These are phyloP conservation scores for Amanita inopinata DNA, from an alignment of 768 basidiomycete genomes.

Conservation along the genomic window DNA sequence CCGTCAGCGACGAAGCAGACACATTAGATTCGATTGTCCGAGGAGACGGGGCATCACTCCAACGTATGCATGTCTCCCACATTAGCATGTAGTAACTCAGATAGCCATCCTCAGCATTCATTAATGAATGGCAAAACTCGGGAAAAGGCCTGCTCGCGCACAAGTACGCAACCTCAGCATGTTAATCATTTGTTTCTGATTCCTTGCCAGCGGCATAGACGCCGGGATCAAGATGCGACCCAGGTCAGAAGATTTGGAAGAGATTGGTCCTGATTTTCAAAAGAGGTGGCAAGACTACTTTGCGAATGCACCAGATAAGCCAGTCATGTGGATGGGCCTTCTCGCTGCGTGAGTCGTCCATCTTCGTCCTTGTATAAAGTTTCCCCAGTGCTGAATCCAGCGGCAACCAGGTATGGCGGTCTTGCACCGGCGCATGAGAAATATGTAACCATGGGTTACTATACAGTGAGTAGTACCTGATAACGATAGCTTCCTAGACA, in stretches of 20 bases:
- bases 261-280: constrained; percentile 40
- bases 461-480: constrained; percentile 10
- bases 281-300: constrained; percentile 42
- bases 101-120: constrained; percentile 11
- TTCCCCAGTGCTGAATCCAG: too few relatives aligned
- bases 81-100: background rate
- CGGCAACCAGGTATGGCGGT: constrained; percentile 12
- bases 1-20: constrained; percentile 33
- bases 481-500: background rate
- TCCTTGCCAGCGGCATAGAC: constrained; percentile 35
- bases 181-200: constrained; percentile 10
- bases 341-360: constrained; percentile 27
- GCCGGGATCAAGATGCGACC: constrained; percentile 51
- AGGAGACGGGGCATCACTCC: constrained; percentile 25
- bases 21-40: constrained; percentile 41
- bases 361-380: too few relatives aligned
- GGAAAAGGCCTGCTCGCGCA: constrained; percentile 42
- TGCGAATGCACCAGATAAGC: constrained; percentile 42
- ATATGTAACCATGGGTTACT: constrained; percentile 19
- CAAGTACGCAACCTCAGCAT: constrained; percentile 29
- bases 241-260: constrained; percentile 34
- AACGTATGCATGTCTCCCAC: constrained; percentile 23
- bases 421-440: constrained; percentile 15
- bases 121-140: constrained; percentile 20
- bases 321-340: constrained; percentile 34